Percentiles rank a stretch among this genome's conserved stretches.
phyloP scores from a whole-genome alignment of 129 eudicot genomes.

The Lonicera japonica region DNA sequence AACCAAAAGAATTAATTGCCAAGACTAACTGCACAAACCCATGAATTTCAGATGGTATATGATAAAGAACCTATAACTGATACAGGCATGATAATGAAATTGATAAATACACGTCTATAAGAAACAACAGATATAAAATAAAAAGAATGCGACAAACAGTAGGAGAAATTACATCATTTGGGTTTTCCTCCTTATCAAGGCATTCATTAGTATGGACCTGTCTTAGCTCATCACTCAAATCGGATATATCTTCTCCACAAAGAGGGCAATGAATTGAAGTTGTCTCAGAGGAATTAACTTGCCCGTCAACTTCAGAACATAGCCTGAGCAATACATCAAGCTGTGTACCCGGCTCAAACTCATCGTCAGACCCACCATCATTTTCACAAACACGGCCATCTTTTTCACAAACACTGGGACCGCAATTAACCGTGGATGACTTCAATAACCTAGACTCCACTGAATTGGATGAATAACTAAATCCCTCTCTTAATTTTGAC shows the following conservation, averaged over 20 bases:
- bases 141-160: too few species aligned
- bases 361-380: conserved; percentile 22
- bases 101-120: too few species aligned
- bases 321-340: conserved; percentile 69
- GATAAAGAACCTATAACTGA: too few species aligned
- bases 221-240: conserved; percentile 45
- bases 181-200: conserved; percentile 48
- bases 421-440: conserved; percentile 13
- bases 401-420: conserved; percentile 26
- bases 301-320: conserved; percentile 41
- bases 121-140: too few species aligned
- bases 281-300: background rate
- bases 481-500: conserved; percentile 13
- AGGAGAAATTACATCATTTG: conserved; percentile 23
- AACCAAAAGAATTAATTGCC: too few species aligned
- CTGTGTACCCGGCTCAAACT: conserved; percentile 33
- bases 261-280: conserved; percentile 53
- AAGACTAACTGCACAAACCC: too few species aligned
- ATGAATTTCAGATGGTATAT: too few species aligned
- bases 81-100: too few species aligned
- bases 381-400: too few species aligned
- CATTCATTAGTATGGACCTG: conserved; percentile 81
- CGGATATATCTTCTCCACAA: conserved; percentile 66
- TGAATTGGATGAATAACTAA: conserved; percentile 29
- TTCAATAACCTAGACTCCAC: conserved; percentile 43